Evolutionary conservation across 2,329 filamentous ascomycete genomes (phyloP), one percentile per base, ranked within the genome.

Genomic region (Erysiphe neolycopersici): DNA sequence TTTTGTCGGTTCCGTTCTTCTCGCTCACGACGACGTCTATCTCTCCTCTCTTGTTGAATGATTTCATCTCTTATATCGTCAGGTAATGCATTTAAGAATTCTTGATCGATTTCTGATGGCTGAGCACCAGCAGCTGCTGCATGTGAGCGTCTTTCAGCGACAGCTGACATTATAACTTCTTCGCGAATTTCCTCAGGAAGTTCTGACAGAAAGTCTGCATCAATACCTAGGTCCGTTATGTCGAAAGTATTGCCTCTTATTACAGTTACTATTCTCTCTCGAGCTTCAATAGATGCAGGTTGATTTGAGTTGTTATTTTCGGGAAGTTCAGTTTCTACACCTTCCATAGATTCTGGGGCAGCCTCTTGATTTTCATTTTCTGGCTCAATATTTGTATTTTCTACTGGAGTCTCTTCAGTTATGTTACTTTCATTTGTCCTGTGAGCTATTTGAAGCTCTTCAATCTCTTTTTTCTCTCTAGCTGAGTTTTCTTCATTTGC

Each of bases 171-270:
- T 50, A 98, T 81, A 41, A 98, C 89, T 57, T 98, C 89, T 59
- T 95, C 87, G 39, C 89, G 72, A 56, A 95, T 76, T 47, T 98
- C 91, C 52, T 98, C 89, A 0, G 89, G 89, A n/a, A 98, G 64
- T n/a, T 87, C 91, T 46, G 89, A 82, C 6, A 98, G 71, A 59
- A 94, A 98, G 45, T 92, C 85, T 14, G 79, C 72, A 56, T 98
- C 89, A 52, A 98, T 95, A 41, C 87, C 85, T 48, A 98, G 68
- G 47, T 82, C 81, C 0, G 89, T 98, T 41, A 98, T 89, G 58
- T 98, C 89, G 43, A 92, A 72, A 53, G 89, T 76, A 49, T 80
- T 79, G 22, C 85, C 87, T 47, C 85, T 68, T 44, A 98, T 84
- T 1, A 71, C 85, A 14, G 82, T 91, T 52, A 76, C 77, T 29